These are phyloP conservation scores for Coriolopsis trogii DNA, from an alignment of 1,284 basidiomycete genomes.

Conservation along the genomic window DNA sequence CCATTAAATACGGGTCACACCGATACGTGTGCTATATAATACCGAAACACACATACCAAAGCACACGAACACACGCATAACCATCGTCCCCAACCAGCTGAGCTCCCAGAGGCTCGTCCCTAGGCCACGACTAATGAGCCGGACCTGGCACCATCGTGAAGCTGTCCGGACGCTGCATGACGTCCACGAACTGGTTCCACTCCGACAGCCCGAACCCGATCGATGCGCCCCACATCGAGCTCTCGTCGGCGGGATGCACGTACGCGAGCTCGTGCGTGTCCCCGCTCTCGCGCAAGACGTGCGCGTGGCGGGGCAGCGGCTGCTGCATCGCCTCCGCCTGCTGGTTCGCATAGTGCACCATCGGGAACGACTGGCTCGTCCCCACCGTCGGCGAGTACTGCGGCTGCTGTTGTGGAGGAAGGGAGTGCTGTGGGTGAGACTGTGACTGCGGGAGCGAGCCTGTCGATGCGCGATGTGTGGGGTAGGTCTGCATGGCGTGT, in stretches of 20 bases:
- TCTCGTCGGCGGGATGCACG: slow-evolving; percentile 37
- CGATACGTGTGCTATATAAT: too few species aligned
- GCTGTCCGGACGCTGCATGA: slow-evolving; percentile 42
- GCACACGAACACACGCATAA: too few species aligned
- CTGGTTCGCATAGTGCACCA: slow-evolving; percentile 18
- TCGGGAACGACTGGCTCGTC: slow-evolving; percentile 14
- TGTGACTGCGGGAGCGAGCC: slow-evolving; percentile 5
- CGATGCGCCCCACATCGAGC: slow-evolving; percentile 43
- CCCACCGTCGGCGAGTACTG: slow-evolving; percentile 17
- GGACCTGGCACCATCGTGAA: slow-evolving; percentile 18
- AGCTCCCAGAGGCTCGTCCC: too few species aligned
- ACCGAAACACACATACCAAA: too few species aligned
- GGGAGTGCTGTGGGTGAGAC: slow-evolving; percentile 9
- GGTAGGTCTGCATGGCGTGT: slow-evolving; percentile 10
- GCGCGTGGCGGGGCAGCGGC: slow-evolving; percentile 16
- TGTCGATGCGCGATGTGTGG: slow-evolving; percentile 4
- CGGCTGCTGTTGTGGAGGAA: slow-evolving; percentile 7
- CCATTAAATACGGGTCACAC: too few species aligned
- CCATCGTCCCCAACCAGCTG: too few species aligned
- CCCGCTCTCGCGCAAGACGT: slow-evolving; percentile 14
- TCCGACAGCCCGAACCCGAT: slow-evolving; percentile 43
- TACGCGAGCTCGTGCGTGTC: slow-evolving; percentile 25
- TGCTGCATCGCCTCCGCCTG: slow-evolving; percentile 19
- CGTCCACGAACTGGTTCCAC: slow-evolving; percentile 50
- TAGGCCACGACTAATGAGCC: slow-evolving; percentile 9